Evolutionary conservation across 345 rosid genomes (phyloP), one percentile per base, ranked within the genome.

Genomic region (Lagerstroemia speciosa): DNA sequence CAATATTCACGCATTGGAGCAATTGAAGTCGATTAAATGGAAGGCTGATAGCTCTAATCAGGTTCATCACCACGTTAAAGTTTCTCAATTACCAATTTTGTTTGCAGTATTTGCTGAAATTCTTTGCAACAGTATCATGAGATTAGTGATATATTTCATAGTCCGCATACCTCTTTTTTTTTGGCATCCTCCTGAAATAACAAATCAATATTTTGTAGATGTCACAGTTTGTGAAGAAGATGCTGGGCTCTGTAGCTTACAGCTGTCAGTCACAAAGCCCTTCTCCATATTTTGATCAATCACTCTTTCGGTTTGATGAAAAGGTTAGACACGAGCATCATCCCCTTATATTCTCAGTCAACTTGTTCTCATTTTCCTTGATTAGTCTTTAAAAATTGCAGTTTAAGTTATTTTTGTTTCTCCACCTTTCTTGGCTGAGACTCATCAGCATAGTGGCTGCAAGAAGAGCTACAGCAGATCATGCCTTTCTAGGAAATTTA

Each of bases 211-310:
- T 58, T 15, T 8, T 58, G 19, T 58, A 26, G 63, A 27, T 58
- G 16, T 70, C 73, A 77, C 90, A 91, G 97, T 87, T 89, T 80
- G 89, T 87, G 81, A 91, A 83, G 90, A 94, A 88, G 87, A 87
- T 94, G 91, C 76, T 91, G 78, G 77, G 73, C 32, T 81, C 94
- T 24, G 83, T 94, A 78, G 91, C 97, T 72, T 86, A 87, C 70
- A 80, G 82, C 76, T 89, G 97, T 68, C 99, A 94, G 72, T 91
- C 96, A 74, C 88, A 81, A 72, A 86, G 93, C 80, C 97, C 99
- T n/a, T 94, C 99, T 72, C 99, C 99, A 58, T 94, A 91, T 71
- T 91, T 91, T 65, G 99, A 94, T 77, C 99, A 87, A 53, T 86
- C 91, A 70, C 96, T 94, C 63, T 94, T 91, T 75, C 91, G 94